Percentiles rank a stretch among this genome's conserved stretches.
Conservation (phyloP, 345 rosid genomes). For the Eucalyptus tenuipes region DNA sequence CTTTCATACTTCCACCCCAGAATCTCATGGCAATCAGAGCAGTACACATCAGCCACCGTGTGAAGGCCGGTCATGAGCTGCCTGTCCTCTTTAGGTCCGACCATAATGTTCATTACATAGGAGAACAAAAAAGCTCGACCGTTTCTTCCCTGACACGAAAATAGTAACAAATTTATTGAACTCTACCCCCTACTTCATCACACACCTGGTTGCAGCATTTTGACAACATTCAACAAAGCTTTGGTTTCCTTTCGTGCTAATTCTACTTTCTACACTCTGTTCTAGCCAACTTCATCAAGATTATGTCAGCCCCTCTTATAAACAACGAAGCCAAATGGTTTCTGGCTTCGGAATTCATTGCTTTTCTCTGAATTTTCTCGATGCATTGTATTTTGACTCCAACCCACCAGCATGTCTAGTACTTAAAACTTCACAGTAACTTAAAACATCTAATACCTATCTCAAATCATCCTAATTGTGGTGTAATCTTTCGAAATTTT, state of each 20-base stretch:
- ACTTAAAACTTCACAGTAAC: background rate
- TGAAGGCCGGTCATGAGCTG: slow-evolving; percentile 20
- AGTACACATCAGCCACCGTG: slow-evolving; percentile 16
- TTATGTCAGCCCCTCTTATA: background rate
- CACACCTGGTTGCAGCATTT: background rate
- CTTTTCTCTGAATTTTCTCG: background rate
- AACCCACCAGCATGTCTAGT: background rate
- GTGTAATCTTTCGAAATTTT: background rate
- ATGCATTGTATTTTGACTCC: background rate
- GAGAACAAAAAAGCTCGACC: slow-evolving; percentile 7
- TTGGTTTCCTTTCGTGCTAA: background rate
- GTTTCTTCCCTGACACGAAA: background rate
- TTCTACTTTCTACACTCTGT: background rate
- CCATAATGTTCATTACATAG: slow-evolving; percentile 11
- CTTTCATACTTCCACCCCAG: slow-evolving; percentile 6
- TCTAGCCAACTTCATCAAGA: background rate
- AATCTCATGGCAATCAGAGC: slow-evolving; percentile 5
- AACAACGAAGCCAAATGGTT: background rate
- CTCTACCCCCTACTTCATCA: background rate
- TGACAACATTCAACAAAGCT: background rate
- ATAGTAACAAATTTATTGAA: background rate
- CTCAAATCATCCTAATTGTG: background rate
- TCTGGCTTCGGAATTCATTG: background rate
- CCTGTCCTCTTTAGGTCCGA: slow-evolving; percentile 15
- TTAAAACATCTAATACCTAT: background rate